Evolutionary conservation across 129 eudicot genomes (phyloP), one percentile per base, ranked within the genome.

Genomic region (Chrysanthemum seticuspe): DNA sequence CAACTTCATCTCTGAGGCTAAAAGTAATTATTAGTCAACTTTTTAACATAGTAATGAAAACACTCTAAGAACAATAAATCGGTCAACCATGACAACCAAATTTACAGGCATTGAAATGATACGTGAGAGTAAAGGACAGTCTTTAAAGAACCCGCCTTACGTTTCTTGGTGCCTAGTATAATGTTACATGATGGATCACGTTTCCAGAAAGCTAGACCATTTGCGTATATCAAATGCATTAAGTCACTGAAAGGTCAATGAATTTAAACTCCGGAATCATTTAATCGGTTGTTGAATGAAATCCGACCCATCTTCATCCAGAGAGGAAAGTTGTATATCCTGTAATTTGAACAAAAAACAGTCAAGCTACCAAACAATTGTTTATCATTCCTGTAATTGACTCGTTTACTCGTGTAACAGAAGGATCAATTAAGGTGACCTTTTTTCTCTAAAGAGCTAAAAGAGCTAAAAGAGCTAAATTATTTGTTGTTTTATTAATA

Each of bases 241-340:
- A 14, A 23, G 6, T 57, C 23, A 11, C 13, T 5, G 10, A 58
- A 7, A 27, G 13, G 27, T 75, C 76, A 85, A 59, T 54, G 83
- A 71, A 82, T 79, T 34, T 77, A 84, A 34, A 71, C 82, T 25
- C 74, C 74, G 10, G 81, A 67, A 71, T 83, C 78, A 70, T 77
- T 80, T 14, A 27, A 76, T 36, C 18, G 89, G 82, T 49, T 79
- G 95, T 78, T 84, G 91, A 78, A 82, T 61, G 50, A 87, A 76
- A 44, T 87, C 91, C 5, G 91, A 77, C 70, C 86, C 89, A 10
- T 90, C 95, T 65, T 81, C 90, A 62, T 85, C 95, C 73, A 13
- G n/a, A n/a, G 88, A 79, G 0, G 78, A 70, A 57, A 67, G 75
- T 8, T 73, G 74, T 67, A 79, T 51, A 65, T 72, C 83, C 83